These are phyloP conservation scores for Sphaceloma murrayae DNA, from an alignment of 2,329 filamentous ascomycete species.

Conservation along the genomic window DNA sequence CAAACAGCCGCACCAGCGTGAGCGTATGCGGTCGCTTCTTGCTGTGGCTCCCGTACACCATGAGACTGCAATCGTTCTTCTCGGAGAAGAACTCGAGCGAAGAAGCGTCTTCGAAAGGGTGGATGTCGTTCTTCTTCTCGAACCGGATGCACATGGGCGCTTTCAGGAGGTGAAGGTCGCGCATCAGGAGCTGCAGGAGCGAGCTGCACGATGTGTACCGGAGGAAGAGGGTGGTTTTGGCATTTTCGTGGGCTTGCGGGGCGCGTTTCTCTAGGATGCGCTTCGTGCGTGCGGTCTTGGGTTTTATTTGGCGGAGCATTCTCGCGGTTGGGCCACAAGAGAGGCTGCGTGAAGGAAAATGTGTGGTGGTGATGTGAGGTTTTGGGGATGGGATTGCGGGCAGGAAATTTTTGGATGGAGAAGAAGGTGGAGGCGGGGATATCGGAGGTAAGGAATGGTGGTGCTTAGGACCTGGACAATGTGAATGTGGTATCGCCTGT, in stretches of 20 bases:
- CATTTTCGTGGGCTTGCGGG: constrained; percentile 79
- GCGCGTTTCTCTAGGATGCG: constrained; percentile 88
- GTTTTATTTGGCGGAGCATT: constrained; percentile 49
- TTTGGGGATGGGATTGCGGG: background rate
- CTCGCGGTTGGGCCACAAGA: background rate
- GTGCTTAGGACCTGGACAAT: background rate
- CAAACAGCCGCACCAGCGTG: constrained; percentile 73
- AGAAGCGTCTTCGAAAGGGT: constrained; percentile 82
- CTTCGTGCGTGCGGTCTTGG: constrained; percentile 81
- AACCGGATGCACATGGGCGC: constrained; percentile 81
- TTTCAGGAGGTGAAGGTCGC: constrained; percentile 76
- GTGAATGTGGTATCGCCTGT: no score
- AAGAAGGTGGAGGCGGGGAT: background rate
- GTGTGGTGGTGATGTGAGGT: background rate
- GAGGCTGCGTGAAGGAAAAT: background rate
- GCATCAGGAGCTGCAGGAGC: constrained; percentile 70
- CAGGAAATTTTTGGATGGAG: constrained; percentile 14
- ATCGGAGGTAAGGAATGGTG: background rate
- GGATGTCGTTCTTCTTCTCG: constrained; percentile 91
- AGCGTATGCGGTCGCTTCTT: constrained; percentile 95
- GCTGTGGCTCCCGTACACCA: constrained; percentile 73
- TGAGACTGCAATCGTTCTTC: constrained; percentile 85
- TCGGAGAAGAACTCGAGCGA: constrained; percentile 91
- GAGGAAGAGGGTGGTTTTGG: constrained; percentile 82
- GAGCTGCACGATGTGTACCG: constrained; percentile 79